Conservation (phyloP, 345 rosid species). For the Eutrema japonicum region DNA sequence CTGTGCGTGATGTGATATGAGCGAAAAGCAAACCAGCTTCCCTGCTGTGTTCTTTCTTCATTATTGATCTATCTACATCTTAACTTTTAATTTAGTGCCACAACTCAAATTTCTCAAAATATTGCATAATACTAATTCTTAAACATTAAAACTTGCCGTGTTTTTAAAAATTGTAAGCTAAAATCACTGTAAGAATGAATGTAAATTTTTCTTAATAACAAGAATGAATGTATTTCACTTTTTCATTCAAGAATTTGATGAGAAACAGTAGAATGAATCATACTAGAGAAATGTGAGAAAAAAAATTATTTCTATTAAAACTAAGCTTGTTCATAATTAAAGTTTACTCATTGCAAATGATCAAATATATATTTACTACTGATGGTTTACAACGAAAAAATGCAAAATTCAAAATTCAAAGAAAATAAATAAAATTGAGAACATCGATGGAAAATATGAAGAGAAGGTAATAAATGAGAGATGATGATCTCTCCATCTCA, state of each 20-base stretch:
- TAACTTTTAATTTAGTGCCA: slow-evolving; percentile 30
- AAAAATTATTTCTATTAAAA: background rate
- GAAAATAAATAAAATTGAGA: background rate
- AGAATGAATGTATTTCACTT: background rate
- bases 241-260: background rate
- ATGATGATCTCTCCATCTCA: slow-evolving; percentile 39
- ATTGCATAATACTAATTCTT: background rate
- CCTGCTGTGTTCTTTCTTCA: slow-evolving; percentile 6
- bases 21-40: slow-evolving; percentile 32
- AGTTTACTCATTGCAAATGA: background rate
- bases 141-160: too few species aligned
- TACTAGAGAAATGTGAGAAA: background rate
- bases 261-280: background rate
- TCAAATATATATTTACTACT: background rate
- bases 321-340: background rate
- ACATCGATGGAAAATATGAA: background rate
- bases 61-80: slow-evolving; percentile 22
- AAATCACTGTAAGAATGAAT: too few species aligned
- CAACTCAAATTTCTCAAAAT: background rate
- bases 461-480: slow-evolving; percentile 36
- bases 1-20: slow-evolving; percentile 41
- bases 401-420: background rate
- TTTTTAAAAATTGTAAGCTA: too few species aligned
- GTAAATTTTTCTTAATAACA: too few species aligned
- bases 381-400: background rate